Evolutionary conservation across 441 rosid species (phyloP), one percentile per base, ranked within the genome.

Genomic region (Metrosideros polymorpha): DNA sequence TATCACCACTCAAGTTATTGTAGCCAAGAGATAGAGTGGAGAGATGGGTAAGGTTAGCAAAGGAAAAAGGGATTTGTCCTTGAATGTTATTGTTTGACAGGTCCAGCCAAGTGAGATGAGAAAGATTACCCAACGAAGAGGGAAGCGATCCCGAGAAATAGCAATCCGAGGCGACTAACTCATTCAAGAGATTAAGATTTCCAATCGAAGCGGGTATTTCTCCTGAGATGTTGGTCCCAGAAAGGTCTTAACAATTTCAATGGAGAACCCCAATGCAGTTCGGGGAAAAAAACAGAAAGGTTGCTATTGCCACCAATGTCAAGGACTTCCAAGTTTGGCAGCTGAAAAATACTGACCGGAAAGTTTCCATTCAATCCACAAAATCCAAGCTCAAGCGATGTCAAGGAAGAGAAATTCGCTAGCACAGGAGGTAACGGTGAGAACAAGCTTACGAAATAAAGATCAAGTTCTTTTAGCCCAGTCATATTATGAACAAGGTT

Each of bases 1-100:
- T 17, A 30, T 61, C 75, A 30, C 25, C 1, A 5, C 42, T 17
- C 42, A 61, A 61, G 3, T 30, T 61, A 30, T 30, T 30, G 12
- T n/a, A n/a, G n/a, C n/a, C 0, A 0, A 17, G 6, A 30, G 12
- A 61, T 61, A 61, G 39, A 5, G 0, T 0, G 3, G 10, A 14
- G 7, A 61, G 39, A 5, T 29, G 42, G 75, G 12, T 30, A 7
- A 61, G 75, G 30, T 30, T 8, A 15, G 71, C 71, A 7, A 61
- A 61, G 39, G 39, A 59, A 61, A 61, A 0, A 27, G 71, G 39
- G 71, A 30, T 59, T 59, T 29, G 22, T 14, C 39, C 71, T 59
- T 29, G 71, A 22, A 59, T 7, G 22, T 29, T 61, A 61, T 30
- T 61, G 0, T 0, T 0, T 0, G 0, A 0, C 1, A 30, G 75